phyloP scores from a whole-genome alignment of 257 asterid species.

The Echites panduratus region DNA sequence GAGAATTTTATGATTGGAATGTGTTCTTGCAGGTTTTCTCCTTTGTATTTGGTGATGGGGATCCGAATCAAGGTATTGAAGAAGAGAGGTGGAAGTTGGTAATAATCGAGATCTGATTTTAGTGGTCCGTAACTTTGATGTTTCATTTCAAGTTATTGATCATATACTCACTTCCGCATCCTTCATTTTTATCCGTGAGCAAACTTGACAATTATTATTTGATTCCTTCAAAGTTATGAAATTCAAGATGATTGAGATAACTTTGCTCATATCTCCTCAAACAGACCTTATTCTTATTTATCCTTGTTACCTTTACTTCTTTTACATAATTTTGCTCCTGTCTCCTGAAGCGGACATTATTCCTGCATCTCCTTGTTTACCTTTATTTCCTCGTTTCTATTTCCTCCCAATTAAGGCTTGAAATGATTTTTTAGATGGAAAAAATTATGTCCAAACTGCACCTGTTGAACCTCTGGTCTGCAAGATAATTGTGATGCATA shows the following conservation, averaged over 20 bases:
- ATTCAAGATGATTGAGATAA: too few relatives aligned
- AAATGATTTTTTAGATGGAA: background rate
- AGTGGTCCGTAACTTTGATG: constrained; percentile 69
- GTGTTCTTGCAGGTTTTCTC: constrained; percentile 74
- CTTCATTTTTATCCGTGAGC: constrained; percentile 11
- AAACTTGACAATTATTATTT: background rate
- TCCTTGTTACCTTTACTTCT: background rate
- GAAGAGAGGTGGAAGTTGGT: constrained; percentile 99
- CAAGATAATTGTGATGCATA: background rate
- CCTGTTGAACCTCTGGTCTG: background rate
- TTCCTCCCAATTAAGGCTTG: background rate
- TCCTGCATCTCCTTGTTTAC: too few relatives aligned
- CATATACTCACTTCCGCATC: constrained; percentile 15
- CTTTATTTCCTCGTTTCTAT: too few relatives aligned
- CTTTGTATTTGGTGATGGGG: constrained; percentile 98
- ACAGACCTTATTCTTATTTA: background rate
- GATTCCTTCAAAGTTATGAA: background rate
- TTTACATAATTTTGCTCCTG: too few relatives aligned
- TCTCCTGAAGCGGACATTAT: too few relatives aligned
- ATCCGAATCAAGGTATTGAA: constrained; percentile 99
- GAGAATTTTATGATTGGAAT: background rate
- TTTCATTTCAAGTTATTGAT: constrained; percentile 22
- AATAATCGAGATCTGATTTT: constrained; percentile 79
- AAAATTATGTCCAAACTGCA: background rate
- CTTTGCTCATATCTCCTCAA: background rate